Percentiles rank a stretch among this genome's conserved stretches.
Conservation (phyloP, 2,329 filamentous ascomycete genomes). For the Delphinella strobiligena region DNA sequence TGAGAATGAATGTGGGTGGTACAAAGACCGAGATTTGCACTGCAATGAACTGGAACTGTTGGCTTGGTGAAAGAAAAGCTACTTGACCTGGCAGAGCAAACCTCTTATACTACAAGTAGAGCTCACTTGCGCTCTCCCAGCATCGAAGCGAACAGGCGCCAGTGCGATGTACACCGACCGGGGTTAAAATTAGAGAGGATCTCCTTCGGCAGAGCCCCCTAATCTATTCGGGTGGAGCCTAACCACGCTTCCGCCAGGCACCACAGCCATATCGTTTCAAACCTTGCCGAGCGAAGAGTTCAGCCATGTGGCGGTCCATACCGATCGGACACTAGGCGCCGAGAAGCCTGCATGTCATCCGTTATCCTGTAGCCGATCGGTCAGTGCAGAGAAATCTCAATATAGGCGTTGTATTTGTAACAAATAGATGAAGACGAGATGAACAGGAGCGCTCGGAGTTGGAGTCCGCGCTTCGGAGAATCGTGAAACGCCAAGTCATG, state of each 20-base stretch:
- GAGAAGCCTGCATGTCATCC: neutral
- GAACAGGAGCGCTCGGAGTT: neutral
- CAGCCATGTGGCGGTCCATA: neutral
- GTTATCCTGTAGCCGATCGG: neutral
- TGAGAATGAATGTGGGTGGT: neutral
- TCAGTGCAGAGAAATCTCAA: neutral
- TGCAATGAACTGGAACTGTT: conserved; percentile 1
- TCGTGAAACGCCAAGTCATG: neutral
- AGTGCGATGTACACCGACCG: neutral
- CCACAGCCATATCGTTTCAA: neutral
- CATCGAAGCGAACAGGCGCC: neutral
- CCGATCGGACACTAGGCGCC: neutral
- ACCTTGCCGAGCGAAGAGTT: neutral
- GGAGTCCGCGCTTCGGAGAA: neutral
- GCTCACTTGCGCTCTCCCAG: neutral
- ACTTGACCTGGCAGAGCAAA: neutral
- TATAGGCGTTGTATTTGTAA: neutral
- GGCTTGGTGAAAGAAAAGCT: neutral
- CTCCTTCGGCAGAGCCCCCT: neutral
- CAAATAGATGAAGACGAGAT: neutral
- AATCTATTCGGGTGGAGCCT: neutral
- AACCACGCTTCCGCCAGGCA: neutral
- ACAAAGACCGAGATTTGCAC: conserved; percentile 1
- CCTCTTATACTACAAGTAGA: neutral
- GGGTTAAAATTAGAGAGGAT: neutral